Percentiles rank a stretch among this genome's conserved stretches.
Evolutionary conservation across 768 basidiomycete species (phyloP).

Genomic region (Boletus edulis): DNA sequence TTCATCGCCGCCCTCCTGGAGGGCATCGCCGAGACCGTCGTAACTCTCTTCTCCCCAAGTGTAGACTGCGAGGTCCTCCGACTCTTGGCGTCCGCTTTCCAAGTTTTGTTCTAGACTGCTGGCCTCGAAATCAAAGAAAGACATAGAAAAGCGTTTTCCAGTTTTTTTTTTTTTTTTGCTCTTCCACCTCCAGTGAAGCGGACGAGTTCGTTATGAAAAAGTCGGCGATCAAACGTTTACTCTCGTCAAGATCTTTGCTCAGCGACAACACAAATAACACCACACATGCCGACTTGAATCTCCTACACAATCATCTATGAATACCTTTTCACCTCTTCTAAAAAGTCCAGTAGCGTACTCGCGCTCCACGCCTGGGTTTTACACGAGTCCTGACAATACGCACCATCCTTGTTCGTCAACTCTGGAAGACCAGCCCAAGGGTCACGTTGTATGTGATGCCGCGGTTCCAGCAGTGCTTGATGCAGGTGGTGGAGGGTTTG

Average conservation of each 20-base stretch:
- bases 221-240: slow-evolving; percentile 17
- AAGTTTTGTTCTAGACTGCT: slow-evolving; percentile 62
- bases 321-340: slow-evolving; percentile 56
- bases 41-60: slow-evolving; percentile 91
- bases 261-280: slow-evolving; percentile 22
- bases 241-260: slow-evolving; percentile 8
- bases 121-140: slow-evolving; percentile 79
- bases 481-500: slow-evolving; percentile 81
- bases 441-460: slow-evolving; percentile 73
- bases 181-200: slow-evolving; percentile 16
- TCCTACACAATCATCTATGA: slow-evolving; percentile 6
- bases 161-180: slow-evolving; percentile 8
- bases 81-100: slow-evolving; percentile 47
- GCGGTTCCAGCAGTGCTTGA: slow-evolving; percentile 63
- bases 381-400: slow-evolving; percentile 85
- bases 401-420: slow-evolving; percentile 82
- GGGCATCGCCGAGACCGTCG: slow-evolving; percentile 83
- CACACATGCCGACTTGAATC: slow-evolving; percentile 15
- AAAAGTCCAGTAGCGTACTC: slow-evolving; percentile 86
- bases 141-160: slow-evolving; percentile 44
- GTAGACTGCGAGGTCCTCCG: slow-evolving; percentile 86
- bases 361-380: slow-evolving; percentile 96
- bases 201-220: slow-evolving; percentile 9
- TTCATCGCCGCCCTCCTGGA: slow-evolving; percentile 89
- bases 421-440: slow-evolving; percentile 95